Evolutionary conservation across 495 filamentous ascomycete species (phyloP).

Genomic region (Bryoglossum gracile): DNA sequence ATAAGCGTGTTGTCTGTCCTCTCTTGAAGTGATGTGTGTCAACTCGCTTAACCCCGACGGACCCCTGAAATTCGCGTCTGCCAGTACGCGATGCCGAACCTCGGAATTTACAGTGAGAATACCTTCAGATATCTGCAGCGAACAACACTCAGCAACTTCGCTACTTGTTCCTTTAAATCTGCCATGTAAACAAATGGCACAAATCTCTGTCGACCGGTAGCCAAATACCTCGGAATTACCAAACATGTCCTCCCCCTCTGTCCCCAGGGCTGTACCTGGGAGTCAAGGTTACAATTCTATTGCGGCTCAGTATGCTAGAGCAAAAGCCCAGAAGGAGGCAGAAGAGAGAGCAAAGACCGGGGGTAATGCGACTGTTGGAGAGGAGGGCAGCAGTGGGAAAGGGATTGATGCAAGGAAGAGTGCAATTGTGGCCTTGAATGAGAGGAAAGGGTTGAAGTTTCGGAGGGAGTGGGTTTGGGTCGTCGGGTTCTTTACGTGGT

Average conservation of each 20-base stretch:
- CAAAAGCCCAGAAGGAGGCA: conserved; percentile 37
- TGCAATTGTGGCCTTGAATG: conserved; percentile 30
- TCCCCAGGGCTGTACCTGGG: conserved; percentile 23
- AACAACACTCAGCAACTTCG: too few relatives aligned
- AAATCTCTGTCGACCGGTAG: too few relatives aligned
- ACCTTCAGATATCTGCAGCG: too few relatives aligned
- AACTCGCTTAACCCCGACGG: too few relatives aligned
- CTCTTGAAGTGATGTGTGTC: too few relatives aligned
- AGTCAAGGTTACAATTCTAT: conserved; percentile 27
- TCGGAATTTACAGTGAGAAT: too few relatives aligned
- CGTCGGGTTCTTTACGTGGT: conserved; percentile 44
- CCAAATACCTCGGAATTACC: not conserved
- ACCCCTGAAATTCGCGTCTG: not conserved
- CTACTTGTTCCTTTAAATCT: too few relatives aligned
- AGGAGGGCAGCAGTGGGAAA: conserved; percentile 9
- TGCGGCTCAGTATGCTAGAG: conserved; percentile 24
- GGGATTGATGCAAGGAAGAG: conserved; percentile 27
- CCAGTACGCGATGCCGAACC: too few relatives aligned
- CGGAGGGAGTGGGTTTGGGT: conserved; percentile 40
- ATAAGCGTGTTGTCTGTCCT: too few relatives aligned
- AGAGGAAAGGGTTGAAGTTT: conserved; percentile 35
- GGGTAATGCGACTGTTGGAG: conserved; percentile 6
- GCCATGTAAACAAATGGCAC: conserved; percentile 3
- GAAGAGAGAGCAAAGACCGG: conserved; percentile 31
- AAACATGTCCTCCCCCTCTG: conserved; percentile 9